Percentiles rank a stretch among this genome's conserved stretches.
Conservation (phyloP, 306 rosid species). For the Lathyrus sativus region DNA sequence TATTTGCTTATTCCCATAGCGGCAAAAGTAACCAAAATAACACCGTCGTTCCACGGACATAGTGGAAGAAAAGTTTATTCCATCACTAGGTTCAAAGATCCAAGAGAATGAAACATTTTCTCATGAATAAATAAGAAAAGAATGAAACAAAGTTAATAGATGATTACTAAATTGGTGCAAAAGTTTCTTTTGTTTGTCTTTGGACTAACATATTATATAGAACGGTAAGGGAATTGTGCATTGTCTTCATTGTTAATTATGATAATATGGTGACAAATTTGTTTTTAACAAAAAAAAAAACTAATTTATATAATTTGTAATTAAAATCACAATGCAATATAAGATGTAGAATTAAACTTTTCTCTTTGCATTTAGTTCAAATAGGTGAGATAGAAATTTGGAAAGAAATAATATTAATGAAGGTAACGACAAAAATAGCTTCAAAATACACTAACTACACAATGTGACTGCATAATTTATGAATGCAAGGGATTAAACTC, state of each 20-base stretch:
- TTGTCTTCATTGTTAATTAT: neutral
- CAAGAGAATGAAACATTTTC: neutral
- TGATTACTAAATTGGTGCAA: neutral
- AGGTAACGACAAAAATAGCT: too few species aligned
- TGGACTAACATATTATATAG: neutral
- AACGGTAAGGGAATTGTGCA: neutral
- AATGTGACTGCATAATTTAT: too few species aligned
- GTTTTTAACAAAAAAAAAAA: too few species aligned
- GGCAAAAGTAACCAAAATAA: neutral
- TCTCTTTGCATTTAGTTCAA: too few species aligned
- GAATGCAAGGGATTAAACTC: too few species aligned
- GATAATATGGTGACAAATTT: neutral
- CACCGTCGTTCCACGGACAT: slow-evolving; percentile 11
- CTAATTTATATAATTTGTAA: neutral
- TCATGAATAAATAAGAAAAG: neutral
- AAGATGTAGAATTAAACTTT: too few species aligned
- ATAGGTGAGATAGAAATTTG: too few species aligned
- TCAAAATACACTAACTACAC: too few species aligned
- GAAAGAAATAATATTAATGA: too few species aligned
- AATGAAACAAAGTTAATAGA: slow-evolving; percentile 5
- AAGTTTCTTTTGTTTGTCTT: neutral
- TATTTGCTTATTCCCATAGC: neutral
- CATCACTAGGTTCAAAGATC: slow-evolving; percentile 1
- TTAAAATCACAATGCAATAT: too few species aligned
- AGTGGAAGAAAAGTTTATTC: slow-evolving; percentile 10